A percentile compares a stretch with the other conserved stretches of the same genome.
These are phyloP conservation scores for Coniferiporia weirii DNA, from an alignment of 1,284 basidiomycete species.

Conservation along the genomic window DNA sequence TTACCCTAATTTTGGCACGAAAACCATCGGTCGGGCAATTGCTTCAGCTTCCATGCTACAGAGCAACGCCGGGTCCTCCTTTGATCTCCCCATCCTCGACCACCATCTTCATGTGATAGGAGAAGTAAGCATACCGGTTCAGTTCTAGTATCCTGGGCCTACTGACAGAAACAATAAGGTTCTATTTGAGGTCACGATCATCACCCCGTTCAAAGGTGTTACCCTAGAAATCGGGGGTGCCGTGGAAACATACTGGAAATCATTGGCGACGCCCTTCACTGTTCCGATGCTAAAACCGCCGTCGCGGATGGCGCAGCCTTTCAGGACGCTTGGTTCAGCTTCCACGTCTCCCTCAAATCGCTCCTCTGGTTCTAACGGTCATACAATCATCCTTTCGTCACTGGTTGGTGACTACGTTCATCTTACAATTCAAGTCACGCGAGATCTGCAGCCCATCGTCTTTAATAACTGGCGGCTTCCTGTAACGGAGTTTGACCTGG, in stretches of 20 bases:
- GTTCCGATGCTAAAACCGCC: constrained; percentile 5
- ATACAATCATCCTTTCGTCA: constrained; percentile 77
- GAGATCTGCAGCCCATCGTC: constrained; percentile 83
- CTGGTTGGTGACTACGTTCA: constrained; percentile 86
- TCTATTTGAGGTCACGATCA: constrained; percentile 83
- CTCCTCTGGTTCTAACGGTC: constrained; percentile 38
- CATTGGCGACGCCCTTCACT: constrained; percentile 50
- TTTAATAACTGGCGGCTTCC: constrained; percentile 73
- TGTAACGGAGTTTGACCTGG: constrained; percentile 68
- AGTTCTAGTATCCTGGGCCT: constrained; percentile 16
- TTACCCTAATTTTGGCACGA: constrained; percentile 98
- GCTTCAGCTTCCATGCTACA: constrained; percentile 76
- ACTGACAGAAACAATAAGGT: constrained; percentile 45
- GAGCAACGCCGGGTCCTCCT: constrained; percentile 49
- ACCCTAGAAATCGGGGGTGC: constrained; percentile 95
- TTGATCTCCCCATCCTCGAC: constrained; percentile 85
- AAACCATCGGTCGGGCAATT: constrained; percentile 91
- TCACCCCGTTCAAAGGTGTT: constrained; percentile 89
- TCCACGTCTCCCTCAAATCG: constrained; percentile 63
- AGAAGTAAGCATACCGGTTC: constrained; percentile 52
- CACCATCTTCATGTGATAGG: constrained; percentile 92
- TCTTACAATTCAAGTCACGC: constrained; percentile 86
- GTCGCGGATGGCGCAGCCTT: constrained; percentile 18
- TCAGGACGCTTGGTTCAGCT: constrained; percentile 40
- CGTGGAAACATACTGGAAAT: constrained; percentile 97